These are phyloP conservation scores for Pseudogymnoascus sp. DNA, from an alignment of 2,329 filamentous ascomycete genomes.

Conservation along the genomic window DNA sequence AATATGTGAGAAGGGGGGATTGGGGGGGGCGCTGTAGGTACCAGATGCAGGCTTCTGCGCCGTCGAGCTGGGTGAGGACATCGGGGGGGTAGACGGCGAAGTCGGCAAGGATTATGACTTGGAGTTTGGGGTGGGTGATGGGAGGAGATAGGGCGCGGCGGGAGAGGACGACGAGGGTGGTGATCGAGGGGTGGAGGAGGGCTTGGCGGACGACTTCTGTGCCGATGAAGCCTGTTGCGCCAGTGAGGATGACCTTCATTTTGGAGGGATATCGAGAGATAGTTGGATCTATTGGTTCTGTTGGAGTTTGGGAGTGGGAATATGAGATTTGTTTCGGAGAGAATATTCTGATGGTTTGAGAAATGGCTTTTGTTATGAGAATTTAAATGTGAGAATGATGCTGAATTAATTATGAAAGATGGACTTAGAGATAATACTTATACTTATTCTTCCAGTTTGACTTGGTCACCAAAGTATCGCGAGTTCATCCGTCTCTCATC, in stretches of 20 bases:
- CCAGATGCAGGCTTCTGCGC: slow-evolving; percentile 41
- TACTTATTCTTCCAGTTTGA: not conserved
- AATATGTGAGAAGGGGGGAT: not conserved
- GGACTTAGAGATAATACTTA: not conserved
- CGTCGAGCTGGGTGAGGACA: slow-evolving; percentile 34
- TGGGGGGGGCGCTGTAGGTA: slow-evolving; percentile 17
- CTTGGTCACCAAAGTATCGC: not conserved
- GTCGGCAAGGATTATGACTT: slow-evolving; percentile 45
- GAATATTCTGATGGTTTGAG: not conserved
- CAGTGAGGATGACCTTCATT: slow-evolving; percentile 55
- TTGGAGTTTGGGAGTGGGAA: not conserved
- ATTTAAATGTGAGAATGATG: not conserved
- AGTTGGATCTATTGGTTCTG: not conserved
- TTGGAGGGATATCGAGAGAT: not conserved
- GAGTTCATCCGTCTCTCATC: not conserved
- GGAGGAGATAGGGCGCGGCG: slow-evolving; percentile 41
- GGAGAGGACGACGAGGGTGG: slow-evolving; percentile 43
- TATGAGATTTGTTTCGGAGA: not conserved
- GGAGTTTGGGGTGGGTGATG: slow-evolving; percentile 40
- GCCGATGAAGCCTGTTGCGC: slow-evolving; percentile 50
- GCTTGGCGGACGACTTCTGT: slow-evolving; percentile 44
- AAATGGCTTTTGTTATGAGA: not conserved
- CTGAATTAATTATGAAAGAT: not conserved
- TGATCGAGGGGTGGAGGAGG: slow-evolving; percentile 43
- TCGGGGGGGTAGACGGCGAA: slow-evolving; percentile 45